Conservation (phyloP, 2,329 filamentous ascomycete genomes). For the Diaporthe ampelina region DNA sequence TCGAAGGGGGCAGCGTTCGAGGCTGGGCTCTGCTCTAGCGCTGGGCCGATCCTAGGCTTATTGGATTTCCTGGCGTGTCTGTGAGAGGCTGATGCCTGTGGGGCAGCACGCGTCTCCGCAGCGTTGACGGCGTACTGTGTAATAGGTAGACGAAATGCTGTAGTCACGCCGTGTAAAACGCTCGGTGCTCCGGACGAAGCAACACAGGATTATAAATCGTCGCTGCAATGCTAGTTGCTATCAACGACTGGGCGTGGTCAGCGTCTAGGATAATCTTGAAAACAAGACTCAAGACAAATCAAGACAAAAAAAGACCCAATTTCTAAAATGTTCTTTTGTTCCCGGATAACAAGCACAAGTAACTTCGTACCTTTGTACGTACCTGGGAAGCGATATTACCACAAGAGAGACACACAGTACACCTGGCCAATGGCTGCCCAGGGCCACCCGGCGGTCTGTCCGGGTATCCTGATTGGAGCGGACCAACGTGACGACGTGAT, state of each 20-base stretch:
- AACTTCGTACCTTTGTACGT: not conserved
- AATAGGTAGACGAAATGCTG: not conserved
- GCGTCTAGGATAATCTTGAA: too few species aligned
- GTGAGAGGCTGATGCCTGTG: slow-evolving; percentile 7
- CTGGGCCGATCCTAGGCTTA: not conserved
- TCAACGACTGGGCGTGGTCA: too few species aligned
- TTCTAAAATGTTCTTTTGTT: too few species aligned
- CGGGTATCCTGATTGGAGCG: slow-evolving; percentile 5
- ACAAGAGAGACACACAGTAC: not conserved
- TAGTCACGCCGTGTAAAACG: not conserved
- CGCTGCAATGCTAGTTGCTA: too few species aligned
- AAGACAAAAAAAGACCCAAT: too few species aligned
- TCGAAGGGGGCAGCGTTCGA: not conserved
- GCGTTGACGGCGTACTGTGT: not conserved
- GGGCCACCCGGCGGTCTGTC: not conserved
- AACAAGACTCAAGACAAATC: too few species aligned
- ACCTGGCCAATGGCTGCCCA: not conserved
- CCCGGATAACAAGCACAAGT: not conserved
- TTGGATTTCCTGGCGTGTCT: not conserved
- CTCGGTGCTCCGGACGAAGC: not conserved
- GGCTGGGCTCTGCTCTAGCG: not conserved
- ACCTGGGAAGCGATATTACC: not conserved
- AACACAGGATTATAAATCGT: too few species aligned
- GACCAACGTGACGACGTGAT: not conserved
- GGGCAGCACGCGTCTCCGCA: not conserved